A percentile compares a stretch with the other conserved stretches of the same genome.
phyloP scores from a whole-genome alignment of 2,329 filamentous ascomycete species.

The Penicillium freii region DNA sequence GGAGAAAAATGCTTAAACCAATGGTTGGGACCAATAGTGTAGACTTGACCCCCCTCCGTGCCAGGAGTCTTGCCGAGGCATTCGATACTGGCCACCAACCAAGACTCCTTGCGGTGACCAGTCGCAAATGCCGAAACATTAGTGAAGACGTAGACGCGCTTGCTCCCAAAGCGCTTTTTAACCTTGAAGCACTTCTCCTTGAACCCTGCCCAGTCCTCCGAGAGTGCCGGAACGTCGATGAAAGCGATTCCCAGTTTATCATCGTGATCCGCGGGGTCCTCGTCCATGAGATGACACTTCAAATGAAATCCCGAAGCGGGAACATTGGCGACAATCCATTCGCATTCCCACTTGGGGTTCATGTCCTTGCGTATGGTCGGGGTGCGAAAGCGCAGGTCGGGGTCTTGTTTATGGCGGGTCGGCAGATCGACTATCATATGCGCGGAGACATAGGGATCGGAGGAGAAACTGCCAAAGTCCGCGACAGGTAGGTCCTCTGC shows the following conservation, averaged over 20 bases:
- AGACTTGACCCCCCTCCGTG: constrained; percentile 65
- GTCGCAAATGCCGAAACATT: constrained; percentile 64
- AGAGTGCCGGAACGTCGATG: constrained; percentile 60
- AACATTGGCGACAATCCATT: constrained; percentile 87
- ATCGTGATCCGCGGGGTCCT: constrained; percentile 81
- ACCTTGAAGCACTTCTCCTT: constrained; percentile 65
- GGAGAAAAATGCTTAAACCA: constrained; percentile 87
- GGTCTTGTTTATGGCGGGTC: constrained; percentile 81
- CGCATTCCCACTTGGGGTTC: constrained; percentile 76
- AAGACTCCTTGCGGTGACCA: constrained; percentile 62
- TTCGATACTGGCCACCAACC: constrained; percentile 70
- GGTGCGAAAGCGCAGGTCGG: constrained; percentile 70
- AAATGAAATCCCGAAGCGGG: constrained; percentile 76
- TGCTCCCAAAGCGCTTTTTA: constrained; percentile 78
- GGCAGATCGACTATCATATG: constrained; percentile 71
- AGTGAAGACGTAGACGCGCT: constrained; percentile 76
- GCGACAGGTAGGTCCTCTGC: constrained; percentile 79
- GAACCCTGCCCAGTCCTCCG: constrained; percentile 67
- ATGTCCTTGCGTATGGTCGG: constrained; percentile 69
- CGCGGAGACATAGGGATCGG: constrained; percentile 78
- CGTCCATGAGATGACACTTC: constrained; percentile 85
- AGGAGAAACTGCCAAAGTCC: constrained; percentile 72
- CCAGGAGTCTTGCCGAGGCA: constrained; percentile 72
- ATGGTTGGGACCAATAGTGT: constrained; percentile 72
- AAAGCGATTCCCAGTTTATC: constrained; percentile 87